Evolutionary conservation across 73 alveolate species (phyloP), one percentile per base, ranked within the genome.

Genomic region (Paramecium octaurelia): DNA sequence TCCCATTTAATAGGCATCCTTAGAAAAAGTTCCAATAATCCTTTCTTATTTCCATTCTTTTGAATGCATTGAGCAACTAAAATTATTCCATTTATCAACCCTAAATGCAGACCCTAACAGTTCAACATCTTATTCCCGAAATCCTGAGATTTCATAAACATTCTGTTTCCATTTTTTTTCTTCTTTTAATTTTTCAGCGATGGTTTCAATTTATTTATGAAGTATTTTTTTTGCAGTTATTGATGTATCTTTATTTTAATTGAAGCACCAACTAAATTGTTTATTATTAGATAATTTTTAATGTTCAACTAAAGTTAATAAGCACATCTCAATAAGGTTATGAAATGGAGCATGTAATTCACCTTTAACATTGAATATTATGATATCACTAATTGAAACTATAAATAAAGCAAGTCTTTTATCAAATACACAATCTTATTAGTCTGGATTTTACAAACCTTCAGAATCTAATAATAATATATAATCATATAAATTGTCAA

Each of bases 381-480:
- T n/a, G 4, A 85, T 57, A 20, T 85, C 54, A 42, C 92, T 85
- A 2, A 54, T 50, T 1, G 57, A 29, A 12, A 85, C 18, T 3
- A 54, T 57, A 14, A 85, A 85, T 0, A 85, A 20, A 14, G 92
- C 50, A 16, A 85, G 12, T 54, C n/a, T 85, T 50, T 71, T 85
- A 85, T 85, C 95, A 91, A 44, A 91, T 38, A 44, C 95, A 8
- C 77, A 70, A 31, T 91, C 95, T n/a, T 60, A 34, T 71, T 91
- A 70, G 46, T 73, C 44, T 68, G 59, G 69, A 48, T 86, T 70
- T 43, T 70, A 24, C 29, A 91, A 57, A 29, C 95, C 95, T 91
- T 91, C 95, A 8, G 95, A 50, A 58, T 91, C 95, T 20, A 91
- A 46, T 27, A 91, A 73, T 48, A 91, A 58, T 10, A 91, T 91